Percentiles rank a stretch among this genome's conserved stretches.
Evolutionary conservation across 2,329 filamentous ascomycete species (phyloP).

Genomic region (Lasiodiplodia citricola): DNA sequence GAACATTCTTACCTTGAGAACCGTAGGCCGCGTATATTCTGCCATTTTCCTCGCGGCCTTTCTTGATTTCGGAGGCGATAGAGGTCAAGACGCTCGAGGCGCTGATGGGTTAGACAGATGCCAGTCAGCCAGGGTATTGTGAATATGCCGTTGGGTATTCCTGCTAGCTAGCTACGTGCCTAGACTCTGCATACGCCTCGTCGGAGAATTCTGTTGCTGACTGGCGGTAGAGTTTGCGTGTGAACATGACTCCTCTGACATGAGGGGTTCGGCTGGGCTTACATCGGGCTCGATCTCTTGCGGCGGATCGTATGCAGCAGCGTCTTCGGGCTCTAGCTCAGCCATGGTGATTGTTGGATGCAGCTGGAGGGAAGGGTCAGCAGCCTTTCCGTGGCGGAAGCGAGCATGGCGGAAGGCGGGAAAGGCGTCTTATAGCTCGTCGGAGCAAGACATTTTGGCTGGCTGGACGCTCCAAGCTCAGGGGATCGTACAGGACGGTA

Average conservation of each 20-base stretch:
- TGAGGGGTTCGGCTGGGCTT: neutral
- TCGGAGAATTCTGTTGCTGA: constrained; percentile 12
- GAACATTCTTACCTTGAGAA: neutral
- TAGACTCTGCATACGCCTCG: constrained; percentile 23
- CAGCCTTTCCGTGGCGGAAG: neutral
- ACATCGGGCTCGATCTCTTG: constrained; percentile 20
- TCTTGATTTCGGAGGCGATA: constrained; percentile 21
- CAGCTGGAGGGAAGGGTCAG: neutral
- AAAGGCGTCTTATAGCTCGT: constrained; percentile 6
- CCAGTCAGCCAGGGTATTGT: neutral
- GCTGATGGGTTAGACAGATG: neutral
- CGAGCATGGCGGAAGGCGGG: neutral
- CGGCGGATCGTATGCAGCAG: neutral
- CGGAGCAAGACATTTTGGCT: neutral
- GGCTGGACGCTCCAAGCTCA: neutral
- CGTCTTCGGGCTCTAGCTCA: neutral
- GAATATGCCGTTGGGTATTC: no score
- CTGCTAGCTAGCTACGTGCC: neutral
- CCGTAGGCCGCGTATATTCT: constrained; percentile 23
- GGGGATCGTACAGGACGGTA: neutral
- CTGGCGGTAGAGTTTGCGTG: neutral
- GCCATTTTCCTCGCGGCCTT: constrained; percentile 23
- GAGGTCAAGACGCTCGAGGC: constrained; percentile 21
- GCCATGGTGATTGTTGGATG: constrained; percentile 1
- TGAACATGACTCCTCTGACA: neutral